Conservation (phyloP, 1,139 yeast genomes). For the Sugiyamaella castrensis region DNA sequence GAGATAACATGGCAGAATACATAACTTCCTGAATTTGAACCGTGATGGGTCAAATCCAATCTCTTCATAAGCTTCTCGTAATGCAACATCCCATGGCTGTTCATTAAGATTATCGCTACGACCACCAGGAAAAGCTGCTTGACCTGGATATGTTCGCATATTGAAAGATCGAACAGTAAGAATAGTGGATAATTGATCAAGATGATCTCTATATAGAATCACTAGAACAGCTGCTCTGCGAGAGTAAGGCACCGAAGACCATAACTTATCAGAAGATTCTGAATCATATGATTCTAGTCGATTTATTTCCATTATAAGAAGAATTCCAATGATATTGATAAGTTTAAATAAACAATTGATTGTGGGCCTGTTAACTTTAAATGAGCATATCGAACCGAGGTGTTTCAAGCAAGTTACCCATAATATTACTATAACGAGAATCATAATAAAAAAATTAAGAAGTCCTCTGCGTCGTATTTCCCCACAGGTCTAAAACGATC, state of each 20-base stretch:
- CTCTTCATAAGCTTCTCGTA: slow-evolving; percentile 81
- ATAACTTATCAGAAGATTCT: slow-evolving; percentile 3
- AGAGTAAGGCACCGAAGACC: slow-evolving; percentile 41
- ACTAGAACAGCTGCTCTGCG: slow-evolving; percentile 72
- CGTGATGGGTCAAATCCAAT: slow-evolving; percentile 62
- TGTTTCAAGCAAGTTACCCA: no score
- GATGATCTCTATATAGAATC: slow-evolving; percentile 60
- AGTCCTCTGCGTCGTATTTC: no score
- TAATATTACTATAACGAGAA: no score
- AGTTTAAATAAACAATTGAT: no score
- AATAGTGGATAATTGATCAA: slow-evolving; percentile 65
- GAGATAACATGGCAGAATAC: slow-evolving; percentile 65
- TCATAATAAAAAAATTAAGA: no score
- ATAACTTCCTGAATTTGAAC: slow-evolving; percentile 52
- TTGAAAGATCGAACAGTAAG: slow-evolving; percentile 69
- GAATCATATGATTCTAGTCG: slow-evolving; percentile 1
- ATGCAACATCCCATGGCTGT: slow-evolving; percentile 65
- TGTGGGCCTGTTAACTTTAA: no score
- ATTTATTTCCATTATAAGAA: slow-evolving; percentile 1
- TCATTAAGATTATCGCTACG: slow-evolving; percentile 66
- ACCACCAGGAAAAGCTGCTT: slow-evolving; percentile 89
- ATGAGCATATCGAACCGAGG: no score
- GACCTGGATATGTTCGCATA: slow-evolving; percentile 73
- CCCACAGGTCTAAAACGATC: no score
- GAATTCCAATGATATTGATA: no score